These are phyloP conservation scores for Polytrichum formosum DNA, from an alignment of 225 moss, liverwort and hornwort genomes.

Conservation along the genomic window DNA sequence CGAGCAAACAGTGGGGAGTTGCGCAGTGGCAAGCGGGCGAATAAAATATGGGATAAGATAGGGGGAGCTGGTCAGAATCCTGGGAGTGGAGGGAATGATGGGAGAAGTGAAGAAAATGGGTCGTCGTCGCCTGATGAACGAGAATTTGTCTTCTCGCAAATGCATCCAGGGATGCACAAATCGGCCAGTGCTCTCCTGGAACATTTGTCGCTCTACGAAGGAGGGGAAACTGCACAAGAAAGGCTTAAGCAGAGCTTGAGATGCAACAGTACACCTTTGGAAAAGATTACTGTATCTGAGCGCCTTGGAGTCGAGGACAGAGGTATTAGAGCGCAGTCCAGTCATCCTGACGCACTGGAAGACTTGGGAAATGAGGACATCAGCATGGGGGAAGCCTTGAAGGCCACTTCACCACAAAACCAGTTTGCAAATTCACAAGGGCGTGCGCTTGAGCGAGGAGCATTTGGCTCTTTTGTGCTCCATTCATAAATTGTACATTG, in stretches of 20 bases:
- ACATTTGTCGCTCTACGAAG: constrained; percentile 26
- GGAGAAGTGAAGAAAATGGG: constrained; percentile 56
- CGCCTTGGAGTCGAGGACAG: constrained; percentile 3
- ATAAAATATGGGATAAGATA: constrained; percentile 74
- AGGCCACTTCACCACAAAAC: constrained; percentile 31
- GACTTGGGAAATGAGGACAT: constrained; percentile 34
- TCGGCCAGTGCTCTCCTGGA: constrained; percentile 44
- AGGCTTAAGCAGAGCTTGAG: constrained; percentile 26
- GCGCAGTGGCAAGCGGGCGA: constrained; percentile 64
- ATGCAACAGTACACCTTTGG: constrained; percentile 30
- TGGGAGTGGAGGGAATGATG: constrained; percentile 32
- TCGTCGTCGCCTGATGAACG: constrained; percentile 50
- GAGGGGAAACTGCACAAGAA: constrained; percentile 14
- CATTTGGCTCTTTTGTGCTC: constrained; percentile 49
- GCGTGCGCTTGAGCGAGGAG: constrained; percentile 47
- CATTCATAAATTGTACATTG: background rate
- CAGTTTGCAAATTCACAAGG: constrained; percentile 45
- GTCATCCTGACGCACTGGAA: background rate
- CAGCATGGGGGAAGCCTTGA: constrained; percentile 38
- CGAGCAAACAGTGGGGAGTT: constrained; percentile 48
- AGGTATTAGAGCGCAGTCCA: background rate
- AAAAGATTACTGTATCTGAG: constrained; percentile 12
- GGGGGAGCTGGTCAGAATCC: constrained; percentile 22
- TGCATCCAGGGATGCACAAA: constrained; percentile 35
- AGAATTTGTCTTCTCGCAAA: constrained; percentile 42